phyloP scores from a whole-genome alignment of 2,329 filamentous ascomycete species.

The Diaporthe vaccinii region DNA sequence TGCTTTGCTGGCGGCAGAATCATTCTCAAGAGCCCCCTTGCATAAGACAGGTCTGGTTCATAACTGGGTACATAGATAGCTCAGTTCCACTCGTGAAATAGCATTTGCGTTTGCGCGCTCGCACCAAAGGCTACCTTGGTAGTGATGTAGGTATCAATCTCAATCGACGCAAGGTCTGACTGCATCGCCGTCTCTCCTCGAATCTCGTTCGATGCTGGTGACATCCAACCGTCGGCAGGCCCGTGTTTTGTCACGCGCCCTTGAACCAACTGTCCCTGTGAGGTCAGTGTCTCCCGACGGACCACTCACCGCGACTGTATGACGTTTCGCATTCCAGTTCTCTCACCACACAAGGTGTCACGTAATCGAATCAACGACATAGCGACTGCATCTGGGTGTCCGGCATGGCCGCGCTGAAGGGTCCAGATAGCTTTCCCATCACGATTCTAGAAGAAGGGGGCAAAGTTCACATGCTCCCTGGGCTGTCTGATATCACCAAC shows the following conservation, averaged over 20 bases:
- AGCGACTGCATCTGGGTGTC: background rate
- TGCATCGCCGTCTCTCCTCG: background rate
- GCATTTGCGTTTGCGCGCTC: constrained; percentile 10
- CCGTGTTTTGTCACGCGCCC: background rate
- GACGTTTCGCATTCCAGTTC: background rate
- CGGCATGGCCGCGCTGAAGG: background rate
- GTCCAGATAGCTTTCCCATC: background rate
- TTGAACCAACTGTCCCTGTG: background rate
- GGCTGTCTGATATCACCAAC: background rate
- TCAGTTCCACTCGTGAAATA: background rate
- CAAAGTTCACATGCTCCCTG: background rate
- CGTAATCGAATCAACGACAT: background rate
- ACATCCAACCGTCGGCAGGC: background rate
- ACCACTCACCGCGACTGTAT: background rate
- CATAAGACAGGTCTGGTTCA: constrained; percentile 22
- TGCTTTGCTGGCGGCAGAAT: constrained; percentile 3
- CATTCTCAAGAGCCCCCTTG: background rate
- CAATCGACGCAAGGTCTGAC: background rate
- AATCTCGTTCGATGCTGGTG: background rate
- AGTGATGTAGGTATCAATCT: background rate
- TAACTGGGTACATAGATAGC: background rate
- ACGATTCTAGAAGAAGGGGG: background rate
- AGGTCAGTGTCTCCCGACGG: background rate
- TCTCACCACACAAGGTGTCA: background rate
- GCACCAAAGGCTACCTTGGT: too few relatives aligned